Evolutionary conservation across 495 filamentous ascomycete species (phyloP), one percentile per base, ranked within the genome.

Genomic region (Penicillium silybi): DNA sequence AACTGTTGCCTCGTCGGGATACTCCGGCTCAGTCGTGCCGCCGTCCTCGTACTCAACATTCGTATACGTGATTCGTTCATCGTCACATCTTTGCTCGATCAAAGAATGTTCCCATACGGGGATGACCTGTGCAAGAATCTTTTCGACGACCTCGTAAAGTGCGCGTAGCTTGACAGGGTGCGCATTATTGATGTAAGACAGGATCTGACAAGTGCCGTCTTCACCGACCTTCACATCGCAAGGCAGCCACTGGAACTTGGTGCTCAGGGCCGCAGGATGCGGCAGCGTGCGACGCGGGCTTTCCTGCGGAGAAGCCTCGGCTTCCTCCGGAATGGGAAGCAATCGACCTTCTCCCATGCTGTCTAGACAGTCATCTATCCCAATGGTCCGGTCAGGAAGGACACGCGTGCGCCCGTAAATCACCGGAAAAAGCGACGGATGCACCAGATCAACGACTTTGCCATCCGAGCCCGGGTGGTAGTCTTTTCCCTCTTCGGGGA

Each of bases 341-440:
- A 54, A 41, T 19, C 72, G 59, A 0, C 80, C 78, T 39, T 75
- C 48, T 6, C 79, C 76, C 23, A 65, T 64, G 26, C 56, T 53
- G 6, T 59, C 48, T 4, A 71, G 29, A 46, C 72, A 82, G 52
- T 73, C 63, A n/a, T 73, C 51, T 2, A 81, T 51, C 0, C 65
- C 63, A 11, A 80, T 66, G 3, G 50, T 54, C 6, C 61, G 61
- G 20, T 65, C 62, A 1, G 59, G 60, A 5, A 86, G 63, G 4
- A 78, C 72, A 10, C 70, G 67, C 0, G 76, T 77, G 15, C 61
- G 67, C 1, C 81, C 82, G 46, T 80, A 83, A 3, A 81, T 50
- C 0, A 87, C 53, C 2, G 85, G 83, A 48, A 74, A 87, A 5
- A 85, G 63, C 0, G 81, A 85, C 0, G 83, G 83, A 55, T 86